Evolutionary conservation across 2,329 filamentous ascomycete species (phyloP), one percentile per base, ranked within the genome.

Genomic region (Claviceps sp.): DNA sequence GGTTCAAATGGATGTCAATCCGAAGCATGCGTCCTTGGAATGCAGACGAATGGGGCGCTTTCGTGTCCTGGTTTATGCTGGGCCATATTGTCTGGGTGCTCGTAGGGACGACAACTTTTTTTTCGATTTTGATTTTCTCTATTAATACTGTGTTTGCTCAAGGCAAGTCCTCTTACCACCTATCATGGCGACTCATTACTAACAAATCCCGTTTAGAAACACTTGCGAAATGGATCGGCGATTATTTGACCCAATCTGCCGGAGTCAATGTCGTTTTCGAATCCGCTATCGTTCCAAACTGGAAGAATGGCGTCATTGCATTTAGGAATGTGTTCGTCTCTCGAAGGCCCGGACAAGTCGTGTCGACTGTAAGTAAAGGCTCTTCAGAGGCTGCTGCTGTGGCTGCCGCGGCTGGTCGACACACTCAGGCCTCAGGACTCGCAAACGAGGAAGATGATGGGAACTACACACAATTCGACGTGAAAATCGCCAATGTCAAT

Each of bases 1-100:
- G 89, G 42, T 94, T 97, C 72, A 98, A 98, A 69, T 98, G 93
- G 93, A 84, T 93, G 61, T 94, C 93, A 2, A 98, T 98, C 61
- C 78, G 90, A 63, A 95, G 90, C 65, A 87, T 87, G 66, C 79
- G 93, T 40, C 93, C 93, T 0, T 98, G 93, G 80, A 98, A 95
- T 66, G 79, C 85, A 22, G 93, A 98, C 66, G 93, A 98, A 70
- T 96, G 95, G 74, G 87, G 89, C 46, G 93, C 93, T 4, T 91
- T 98, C 56, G 81, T 77, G 50, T 97, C 93, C 2, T 97, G 91
- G 91, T 85, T 98, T 56, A 78, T 97, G 56, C 76, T 96, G 51
- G 93, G 91, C 0, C 93, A 98, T 67, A 74, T 98, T 8, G 79
- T 95, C 11, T 98, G 93, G 93, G 81, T 98, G 59, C 77, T 97